Evolutionary conservation across 768 basidiomycete species (phyloP), one percentile per base, ranked within the genome.

Genomic region (Lactarius vividus): DNA sequence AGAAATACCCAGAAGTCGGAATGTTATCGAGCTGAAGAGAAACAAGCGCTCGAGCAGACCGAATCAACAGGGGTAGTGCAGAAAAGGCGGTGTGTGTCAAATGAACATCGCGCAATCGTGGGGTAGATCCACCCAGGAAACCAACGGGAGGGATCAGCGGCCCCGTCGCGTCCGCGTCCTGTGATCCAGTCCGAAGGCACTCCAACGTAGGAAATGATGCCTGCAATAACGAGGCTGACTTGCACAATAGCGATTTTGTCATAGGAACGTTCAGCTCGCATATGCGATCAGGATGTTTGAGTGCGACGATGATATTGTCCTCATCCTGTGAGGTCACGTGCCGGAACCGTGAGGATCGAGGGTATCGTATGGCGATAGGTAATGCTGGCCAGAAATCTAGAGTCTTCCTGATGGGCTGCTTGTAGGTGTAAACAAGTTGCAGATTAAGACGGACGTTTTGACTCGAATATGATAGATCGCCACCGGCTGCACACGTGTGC

Each of bases 401-500:
- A 7, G 39, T 26, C n/a, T 39, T 31, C 5, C 37, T 42, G 46
- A 59, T 28, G 2, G 46, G 63, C 15, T 39, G 29, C 28, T 39
- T 35, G 49, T 59, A 23, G 15, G 63, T 64, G 28, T 39, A 59
- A 37, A 58, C 57, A 8, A 64, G 46, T 42, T 55, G 46, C n/a
- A 64, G 56, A 4, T 39, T 16, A 8, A 64, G 57, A 31, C 37
- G 57, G 15, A n/a, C 39, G n/a, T 16, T 46, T 57, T 7, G 63
- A 64, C 8, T 57, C 49, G 57, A 64, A 64, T 37, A 55, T 33
- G 26, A 61, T 49, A 28, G 13, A 31, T 26, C 64, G 49, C 64
- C 59, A 65, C 28, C 59, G 18, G 26, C 29, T 42, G 40, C 53
- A 65, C 29, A 62, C 64, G 53, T 65, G 64, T 18, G 28, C 26